Evolutionary conservation across 345 rosid genomes (phyloP).

Genomic region (Noccaea bulbosa): DNA sequence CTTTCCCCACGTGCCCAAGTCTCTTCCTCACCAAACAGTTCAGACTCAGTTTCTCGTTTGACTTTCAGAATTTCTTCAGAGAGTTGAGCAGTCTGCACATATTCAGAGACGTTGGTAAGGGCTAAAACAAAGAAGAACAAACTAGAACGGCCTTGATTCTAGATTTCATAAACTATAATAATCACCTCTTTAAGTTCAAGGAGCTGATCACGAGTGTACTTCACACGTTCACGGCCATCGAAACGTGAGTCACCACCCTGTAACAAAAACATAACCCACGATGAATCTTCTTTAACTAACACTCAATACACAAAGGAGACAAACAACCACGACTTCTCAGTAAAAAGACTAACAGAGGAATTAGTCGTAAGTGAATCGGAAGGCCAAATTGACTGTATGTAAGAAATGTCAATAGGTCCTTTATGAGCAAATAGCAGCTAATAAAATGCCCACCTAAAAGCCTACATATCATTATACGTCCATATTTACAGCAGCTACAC

Average conservation of each 20-base stretch:
- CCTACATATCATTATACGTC: conserved; percentile 23
- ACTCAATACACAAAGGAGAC: conserved; percentile 8
- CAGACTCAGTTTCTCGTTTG: conserved; percentile 65
- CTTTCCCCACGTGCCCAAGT: conserved; percentile 66
- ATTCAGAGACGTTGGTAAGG: conserved; percentile 12
- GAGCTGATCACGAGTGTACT: conserved; percentile 70
- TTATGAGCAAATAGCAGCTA: conserved; percentile 42
- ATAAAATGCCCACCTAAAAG: conserved; percentile 47
- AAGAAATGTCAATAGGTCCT: conserved; percentile 36
- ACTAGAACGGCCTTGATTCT: conserved; percentile 2
- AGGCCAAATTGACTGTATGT: background rate
- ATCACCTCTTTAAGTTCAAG: conserved; percentile 68
- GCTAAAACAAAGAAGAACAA: background rate
- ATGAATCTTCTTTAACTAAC: conserved; percentile 12
- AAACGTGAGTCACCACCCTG: conserved; percentile 55
- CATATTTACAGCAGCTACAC: conserved; percentile 49
- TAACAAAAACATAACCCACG: conserved; percentile 15
- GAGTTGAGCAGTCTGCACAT: conserved; percentile 47
- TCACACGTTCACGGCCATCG: conserved; percentile 65
- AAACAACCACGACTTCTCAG: background rate
- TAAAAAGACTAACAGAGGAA: conserved; percentile 11
- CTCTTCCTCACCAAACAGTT: conserved; percentile 65
- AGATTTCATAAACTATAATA: background rate
- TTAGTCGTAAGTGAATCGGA: background rate
- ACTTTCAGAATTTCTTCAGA: conserved; percentile 67